Evolutionary conservation across 73 alveolate species (phyloP).

Genomic region (Tetrahymena elliotti): DNA sequence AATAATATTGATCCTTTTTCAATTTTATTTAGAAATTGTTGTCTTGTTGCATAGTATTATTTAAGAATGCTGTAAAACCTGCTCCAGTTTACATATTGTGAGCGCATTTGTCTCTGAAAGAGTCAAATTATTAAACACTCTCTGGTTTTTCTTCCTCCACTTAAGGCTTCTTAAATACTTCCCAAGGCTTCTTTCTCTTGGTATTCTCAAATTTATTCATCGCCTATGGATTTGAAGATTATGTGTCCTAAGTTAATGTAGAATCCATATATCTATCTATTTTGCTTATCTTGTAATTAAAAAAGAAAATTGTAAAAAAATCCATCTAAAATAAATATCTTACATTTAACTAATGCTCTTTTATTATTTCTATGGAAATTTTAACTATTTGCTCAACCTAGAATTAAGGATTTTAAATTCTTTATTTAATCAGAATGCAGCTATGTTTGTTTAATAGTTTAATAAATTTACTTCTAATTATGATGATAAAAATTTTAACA

Average conservation of each 20-base stretch:
- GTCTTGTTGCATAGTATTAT: not conserved
- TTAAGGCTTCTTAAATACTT: not conserved
- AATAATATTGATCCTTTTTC: not conserved
- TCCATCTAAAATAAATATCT: too few relatives aligned
- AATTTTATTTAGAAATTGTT: not conserved
- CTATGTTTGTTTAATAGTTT: not conserved
- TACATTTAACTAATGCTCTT: not conserved
- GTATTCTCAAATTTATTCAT: not conserved
- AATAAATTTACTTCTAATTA: not conserved
- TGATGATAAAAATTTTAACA: not conserved
- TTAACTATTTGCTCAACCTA: not conserved
- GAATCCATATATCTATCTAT: not conserved
- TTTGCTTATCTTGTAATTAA: not conserved
- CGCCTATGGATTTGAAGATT: not conserved
- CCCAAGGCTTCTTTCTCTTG: not conserved
- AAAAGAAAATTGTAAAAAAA: too few relatives aligned
- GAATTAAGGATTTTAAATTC: not conserved
- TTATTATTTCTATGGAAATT: not conserved
- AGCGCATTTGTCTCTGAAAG: not conserved
- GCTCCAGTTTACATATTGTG: not conserved
- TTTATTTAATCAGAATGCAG: not conserved
- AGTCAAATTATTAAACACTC: not conserved
- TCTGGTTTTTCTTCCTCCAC: not conserved
- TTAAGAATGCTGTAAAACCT: not conserved
- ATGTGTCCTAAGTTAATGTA: not conserved